Evolutionary conservation across 257 asterid genomes (phyloP), one percentile per base, ranked within the genome.

Genomic region (Plantago major): DNA sequence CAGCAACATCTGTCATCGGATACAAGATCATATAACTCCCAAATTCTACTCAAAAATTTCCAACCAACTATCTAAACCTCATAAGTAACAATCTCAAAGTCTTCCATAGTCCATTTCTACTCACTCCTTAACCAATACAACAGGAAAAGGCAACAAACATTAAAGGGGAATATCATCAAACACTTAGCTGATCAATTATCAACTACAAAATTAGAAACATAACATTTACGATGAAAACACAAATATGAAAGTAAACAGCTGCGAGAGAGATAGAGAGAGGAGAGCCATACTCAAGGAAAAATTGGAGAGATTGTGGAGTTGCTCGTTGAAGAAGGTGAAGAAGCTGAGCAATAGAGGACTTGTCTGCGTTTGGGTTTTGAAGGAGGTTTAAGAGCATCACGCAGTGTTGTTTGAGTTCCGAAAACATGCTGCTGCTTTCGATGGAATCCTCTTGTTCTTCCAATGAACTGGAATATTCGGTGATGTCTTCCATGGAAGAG

Each of bases 201-300:
- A 62, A 53, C 60, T 12, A 38, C 10, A 11, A 58, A 66, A 58
- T 17, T 11, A 47, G 13, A 46, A 17, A 45, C 64, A 62, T 22
- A 19, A 63, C 40, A 38, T 14, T 46, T 44, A 46, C 66, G 54
- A 68, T 37, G 64, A 48, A 42, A 30, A 63, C n/a, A 11, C 9
- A 51, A 65, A 57, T 12, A 37, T 22, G 43, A 18, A 18, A 42
- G 40, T 6, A 52, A 57, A 44, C 28, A 50, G 63, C 17, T 37
- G 55, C 53, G 5, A 58, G 47, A 51, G 0, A 33, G n/a, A n/a
- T 33, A 52, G n/a, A n/a, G n/a, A n/a, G n/a, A n/a, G n/a, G n/a
- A 63, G 49, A 51, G 7, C 37, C 75, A 10, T 85, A 93, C 99
- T 93, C 99, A 51, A 85, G 73, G 55, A 89, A 74, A 14, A 88